phyloP scores from a whole-genome alignment of 1,284 basidiomycete species.

The Irpex sp. region DNA sequence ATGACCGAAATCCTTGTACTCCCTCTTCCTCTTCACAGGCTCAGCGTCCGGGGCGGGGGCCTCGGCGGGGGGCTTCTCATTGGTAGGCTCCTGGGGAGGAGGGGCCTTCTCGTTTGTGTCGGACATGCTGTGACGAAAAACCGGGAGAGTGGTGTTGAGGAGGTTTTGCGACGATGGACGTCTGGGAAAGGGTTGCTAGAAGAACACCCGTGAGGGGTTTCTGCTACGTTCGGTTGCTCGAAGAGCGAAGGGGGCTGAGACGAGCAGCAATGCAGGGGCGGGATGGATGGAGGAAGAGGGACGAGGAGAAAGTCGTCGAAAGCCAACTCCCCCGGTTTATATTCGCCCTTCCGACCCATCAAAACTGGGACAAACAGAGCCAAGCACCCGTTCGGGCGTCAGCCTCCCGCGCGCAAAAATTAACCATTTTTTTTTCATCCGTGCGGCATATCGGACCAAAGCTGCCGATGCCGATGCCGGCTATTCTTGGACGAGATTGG shows the following conservation, averaged over 20 bases:
- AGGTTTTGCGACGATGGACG: neutral
- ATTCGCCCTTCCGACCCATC: neutral
- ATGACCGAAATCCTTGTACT: constrained; percentile 91
- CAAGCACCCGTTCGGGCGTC: neutral
- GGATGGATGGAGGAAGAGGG: neutral
- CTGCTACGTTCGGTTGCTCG: neutral
- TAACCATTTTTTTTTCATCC: neutral
- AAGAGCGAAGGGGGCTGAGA: neutral
- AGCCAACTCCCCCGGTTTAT: neutral
- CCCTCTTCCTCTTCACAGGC: constrained; percentile 72
- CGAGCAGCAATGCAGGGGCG: neutral
- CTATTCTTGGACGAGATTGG: neutral
- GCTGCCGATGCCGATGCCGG: neutral
- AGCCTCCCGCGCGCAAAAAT: neutral
- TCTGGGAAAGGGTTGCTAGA: neutral
- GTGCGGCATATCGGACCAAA: neutral
- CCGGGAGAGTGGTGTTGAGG: neutral
- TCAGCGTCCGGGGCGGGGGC: constrained; percentile 13
- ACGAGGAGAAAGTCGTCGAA: neutral
- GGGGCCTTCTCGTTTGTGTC: constrained; percentile 31
- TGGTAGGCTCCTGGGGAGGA: constrained; percentile 26
- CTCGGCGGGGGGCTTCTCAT: constrained; percentile 17
- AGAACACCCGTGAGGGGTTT: neutral
- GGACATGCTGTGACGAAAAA: constrained; percentile 22
- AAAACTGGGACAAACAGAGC: neutral